Conservation (phyloP, 1,284 basidiomycete species). For the Malassezia sp. region DNA sequence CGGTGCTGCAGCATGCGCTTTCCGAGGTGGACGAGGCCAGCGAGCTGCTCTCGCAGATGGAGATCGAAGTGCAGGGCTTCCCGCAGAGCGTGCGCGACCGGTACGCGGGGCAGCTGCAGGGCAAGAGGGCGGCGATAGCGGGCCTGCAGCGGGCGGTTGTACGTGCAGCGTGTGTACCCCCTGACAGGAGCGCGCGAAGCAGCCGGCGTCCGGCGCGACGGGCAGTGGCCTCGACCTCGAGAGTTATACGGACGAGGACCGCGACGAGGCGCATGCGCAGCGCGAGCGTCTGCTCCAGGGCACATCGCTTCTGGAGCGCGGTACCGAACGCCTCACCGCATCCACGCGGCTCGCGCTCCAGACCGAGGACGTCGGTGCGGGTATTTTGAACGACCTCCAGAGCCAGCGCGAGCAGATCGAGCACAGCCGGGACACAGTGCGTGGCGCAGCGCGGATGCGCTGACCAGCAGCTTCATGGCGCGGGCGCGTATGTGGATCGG, state of each 20-base stretch:
- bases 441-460: slow-evolving; percentile 41
- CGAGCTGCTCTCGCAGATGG: slow-evolving; percentile 93
- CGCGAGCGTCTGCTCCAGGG: slow-evolving; percentile 48
- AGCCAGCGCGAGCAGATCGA: slow-evolving; percentile 89
- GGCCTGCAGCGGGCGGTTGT: slow-evolving; percentile 24
- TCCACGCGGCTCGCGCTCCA: slow-evolving; percentile 85
- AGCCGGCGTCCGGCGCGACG: too few relatives aligned
- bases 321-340: slow-evolving; percentile 63
- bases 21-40: slow-evolving; percentile 97
- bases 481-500: slow-evolving; percentile 54
- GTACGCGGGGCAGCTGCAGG: slow-evolving; percentile 29
- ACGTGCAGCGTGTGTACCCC: neutral
- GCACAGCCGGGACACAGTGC: slow-evolving; percentile 74
- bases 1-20: slow-evolving; percentile 70
- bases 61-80: slow-evolving; percentile 94
- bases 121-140: slow-evolving; percentile 28
- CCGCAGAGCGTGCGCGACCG: slow-evolving; percentile 53
- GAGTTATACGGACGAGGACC: slow-evolving; percentile 17
- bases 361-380: slow-evolving; percentile 88
- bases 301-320: slow-evolving; percentile 48
- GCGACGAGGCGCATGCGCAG: slow-evolving; percentile 34
- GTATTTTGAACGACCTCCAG: slow-evolving; percentile 74
- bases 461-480: slow-evolving; percentile 50
- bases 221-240: slow-evolving; percentile 8
- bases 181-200: slow-evolving; percentile 1